Evolutionary conservation across 1,284 basidiomycete genomes (phyloP).

Genomic region (Puccinia brachypodii): DNA sequence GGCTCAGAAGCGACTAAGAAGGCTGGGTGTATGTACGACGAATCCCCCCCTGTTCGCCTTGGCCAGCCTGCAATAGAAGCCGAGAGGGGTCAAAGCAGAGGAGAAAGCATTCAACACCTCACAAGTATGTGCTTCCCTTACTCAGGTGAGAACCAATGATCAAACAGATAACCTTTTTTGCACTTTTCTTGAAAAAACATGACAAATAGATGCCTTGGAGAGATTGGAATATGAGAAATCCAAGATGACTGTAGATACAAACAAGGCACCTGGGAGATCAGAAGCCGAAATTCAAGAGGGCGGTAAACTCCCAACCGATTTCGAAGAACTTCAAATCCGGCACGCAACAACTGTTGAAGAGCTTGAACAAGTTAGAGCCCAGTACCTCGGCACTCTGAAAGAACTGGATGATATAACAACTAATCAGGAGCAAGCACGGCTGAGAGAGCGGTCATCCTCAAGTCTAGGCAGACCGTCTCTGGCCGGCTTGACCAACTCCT

Average conservation of each 20-base stretch:
- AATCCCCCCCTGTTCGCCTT: background rate
- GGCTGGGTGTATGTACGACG: background rate
- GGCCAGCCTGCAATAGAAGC: background rate
- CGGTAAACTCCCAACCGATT: background rate
- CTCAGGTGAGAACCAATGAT: background rate
- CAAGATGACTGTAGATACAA: background rate
- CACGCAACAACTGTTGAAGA: conserved; percentile 13
- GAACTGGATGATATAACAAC: conserved; percentile 11
- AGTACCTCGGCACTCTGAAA: conserved; percentile 6
- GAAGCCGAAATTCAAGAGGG: background rate
- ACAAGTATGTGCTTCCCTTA: background rate
- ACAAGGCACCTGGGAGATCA: too few species aligned
- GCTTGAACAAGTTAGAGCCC: conserved; percentile 22
- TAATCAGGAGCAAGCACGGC: background rate
- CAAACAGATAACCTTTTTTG: background rate
- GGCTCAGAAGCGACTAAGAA: background rate
- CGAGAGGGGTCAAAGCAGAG: too few species aligned
- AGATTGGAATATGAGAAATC: background rate
- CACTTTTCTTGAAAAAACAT: background rate
- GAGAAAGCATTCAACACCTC: background rate
- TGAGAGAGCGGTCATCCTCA: background rate
- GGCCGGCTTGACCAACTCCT: background rate
- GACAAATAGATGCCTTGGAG: background rate
- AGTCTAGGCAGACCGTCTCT: background rate
- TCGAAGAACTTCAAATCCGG: conserved; percentile 15